Percentiles rank a stretch among this genome's conserved stretches.
Conservation (phyloP, 495 filamentous ascomycete genomes). For the Sordaria brevicollis region DNA sequence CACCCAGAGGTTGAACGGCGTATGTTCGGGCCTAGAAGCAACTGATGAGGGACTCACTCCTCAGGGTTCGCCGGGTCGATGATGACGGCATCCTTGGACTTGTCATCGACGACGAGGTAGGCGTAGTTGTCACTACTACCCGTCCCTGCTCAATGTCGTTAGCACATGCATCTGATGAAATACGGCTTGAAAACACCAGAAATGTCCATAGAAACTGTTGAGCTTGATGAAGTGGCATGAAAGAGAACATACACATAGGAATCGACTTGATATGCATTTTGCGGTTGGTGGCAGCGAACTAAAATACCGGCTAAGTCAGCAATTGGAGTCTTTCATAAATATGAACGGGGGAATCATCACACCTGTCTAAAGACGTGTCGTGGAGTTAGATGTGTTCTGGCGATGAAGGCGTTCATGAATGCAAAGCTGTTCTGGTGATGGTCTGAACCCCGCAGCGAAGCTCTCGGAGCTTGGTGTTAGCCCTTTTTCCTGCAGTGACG, state of each 20-base stretch:
- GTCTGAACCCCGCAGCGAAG: background rate
- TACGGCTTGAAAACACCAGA: background rate
- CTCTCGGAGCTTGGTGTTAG: background rate
- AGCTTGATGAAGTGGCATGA: background rate
- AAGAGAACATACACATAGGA: slow-evolving; percentile 77
- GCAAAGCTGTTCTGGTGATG: background rate
- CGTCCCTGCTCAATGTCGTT: slow-evolving; percentile 49
- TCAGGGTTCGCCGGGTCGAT: slow-evolving; percentile 89
- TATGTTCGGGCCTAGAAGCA: background rate
- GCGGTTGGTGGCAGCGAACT: slow-evolving; percentile 27
- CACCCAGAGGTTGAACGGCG: background rate
- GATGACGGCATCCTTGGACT: slow-evolving; percentile 79
- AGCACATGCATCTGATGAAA: background rate
- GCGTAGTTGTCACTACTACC: slow-evolving; percentile 92
- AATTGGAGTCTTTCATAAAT: slow-evolving; percentile 4
- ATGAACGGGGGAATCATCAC: background rate
- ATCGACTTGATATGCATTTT: slow-evolving; percentile 94
- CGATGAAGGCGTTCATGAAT: slow-evolving; percentile 23
- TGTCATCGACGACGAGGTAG: slow-evolving; percentile 87
- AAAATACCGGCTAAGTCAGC: background rate
- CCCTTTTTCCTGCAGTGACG: background rate
- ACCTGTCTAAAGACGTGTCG: slow-evolving; percentile 3
- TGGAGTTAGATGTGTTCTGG: slow-evolving; percentile 16
- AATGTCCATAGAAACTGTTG: background rate
- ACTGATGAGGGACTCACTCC: slow-evolving; percentile 50